Evolutionary conservation across 2,329 filamentous ascomycete genomes (phyloP), one percentile per base, ranked within the genome.

Genomic region (Akanthomyces lecanii): DNA sequence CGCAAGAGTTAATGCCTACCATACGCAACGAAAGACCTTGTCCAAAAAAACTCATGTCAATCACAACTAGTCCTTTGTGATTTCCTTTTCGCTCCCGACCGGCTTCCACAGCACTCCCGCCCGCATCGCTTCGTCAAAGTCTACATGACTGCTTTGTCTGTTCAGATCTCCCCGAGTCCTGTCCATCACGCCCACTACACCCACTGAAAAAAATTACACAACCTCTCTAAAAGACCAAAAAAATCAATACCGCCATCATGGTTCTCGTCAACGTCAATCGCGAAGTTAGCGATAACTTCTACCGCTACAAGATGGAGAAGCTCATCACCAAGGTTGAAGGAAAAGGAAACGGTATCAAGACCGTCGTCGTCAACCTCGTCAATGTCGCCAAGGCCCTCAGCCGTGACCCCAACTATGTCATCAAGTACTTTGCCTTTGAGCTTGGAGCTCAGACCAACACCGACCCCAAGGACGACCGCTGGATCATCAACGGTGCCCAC

Each of bases 261-360:
- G 89, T 91, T 85, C 93, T 91, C 82, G 85, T 99, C 87, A 99
- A 99, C 82, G 93, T 98, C 81, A 93, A 93, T 80, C 92, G 91
- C 80, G 94, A 98, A 90, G 89, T 97, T 82, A 89, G 89, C 84
- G 95, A 99, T 82, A 90, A 90, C 81, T 99, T 97, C 88, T 99
- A 99, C 83, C 95, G 95, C 79, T 99, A 99, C 89, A 99, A 99
- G 88, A 99, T 99, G 95, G 95, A 98, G 83, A 89, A 88, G 72
- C 83, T 99, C 76, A 92, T 96, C 84, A 97, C 95, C 78, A 99
- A 99, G 85, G 96, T 99, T 72, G 95, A 99, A 82, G 95, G 95
- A 81, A 99, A 99, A 81, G 95, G 95, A 70, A 99, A 99, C 82
- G 95, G 95, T 75, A 99, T 99, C 87, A 99, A 99, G 85, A 99